Evolutionary conservation across 2,329 filamentous ascomycete species (phyloP).

Genomic region (Teratosphaeria pseudoeucalypti): DNA sequence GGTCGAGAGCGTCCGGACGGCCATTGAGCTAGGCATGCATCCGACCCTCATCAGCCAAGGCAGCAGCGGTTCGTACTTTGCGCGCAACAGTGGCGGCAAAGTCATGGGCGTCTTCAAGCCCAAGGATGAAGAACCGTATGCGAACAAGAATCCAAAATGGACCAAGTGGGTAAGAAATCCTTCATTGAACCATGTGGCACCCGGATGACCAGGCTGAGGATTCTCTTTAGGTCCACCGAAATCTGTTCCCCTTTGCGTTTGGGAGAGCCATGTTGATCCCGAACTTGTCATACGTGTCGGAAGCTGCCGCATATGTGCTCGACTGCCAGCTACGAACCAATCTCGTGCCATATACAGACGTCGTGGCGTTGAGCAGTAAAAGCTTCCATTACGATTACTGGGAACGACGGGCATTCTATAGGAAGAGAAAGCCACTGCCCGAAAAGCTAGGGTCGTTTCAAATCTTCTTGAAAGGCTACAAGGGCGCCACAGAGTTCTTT

Average conservation of each 20-base stretch:
- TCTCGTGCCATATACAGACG: constrained; percentile 91
- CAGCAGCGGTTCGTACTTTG: constrained; percentile 97
- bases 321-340: constrained; percentile 83
- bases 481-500: constrained; percentile 91
- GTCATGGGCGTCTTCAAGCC: constrained; percentile 98
- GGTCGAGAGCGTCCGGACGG: constrained; percentile 78
- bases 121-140: constrained; percentile 97
- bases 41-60: constrained; percentile 95
- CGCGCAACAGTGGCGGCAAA: constrained; percentile 79
- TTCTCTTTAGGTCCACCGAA: constrained; percentile 75
- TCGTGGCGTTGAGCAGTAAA: constrained; percentile 87
- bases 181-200: no score
- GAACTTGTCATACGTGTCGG: constrained; percentile 94
- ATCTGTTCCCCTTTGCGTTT: constrained; percentile 95
- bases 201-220: no score
- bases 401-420: constrained; percentile 79
- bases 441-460: constrained; percentile 93
- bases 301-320: constrained; percentile 91
- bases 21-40: constrained; percentile 84
- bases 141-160: constrained; percentile 95
- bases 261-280: constrained; percentile 91
- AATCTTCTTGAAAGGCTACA: constrained; percentile 92
- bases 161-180: constrained; percentile 50
- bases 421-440: constrained; percentile 76
- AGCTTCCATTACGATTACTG: constrained; percentile 98